phyloP scores from a whole-genome alignment of 139 green algal species.

The Auxenochlorella pyrenoidosa region DNA sequence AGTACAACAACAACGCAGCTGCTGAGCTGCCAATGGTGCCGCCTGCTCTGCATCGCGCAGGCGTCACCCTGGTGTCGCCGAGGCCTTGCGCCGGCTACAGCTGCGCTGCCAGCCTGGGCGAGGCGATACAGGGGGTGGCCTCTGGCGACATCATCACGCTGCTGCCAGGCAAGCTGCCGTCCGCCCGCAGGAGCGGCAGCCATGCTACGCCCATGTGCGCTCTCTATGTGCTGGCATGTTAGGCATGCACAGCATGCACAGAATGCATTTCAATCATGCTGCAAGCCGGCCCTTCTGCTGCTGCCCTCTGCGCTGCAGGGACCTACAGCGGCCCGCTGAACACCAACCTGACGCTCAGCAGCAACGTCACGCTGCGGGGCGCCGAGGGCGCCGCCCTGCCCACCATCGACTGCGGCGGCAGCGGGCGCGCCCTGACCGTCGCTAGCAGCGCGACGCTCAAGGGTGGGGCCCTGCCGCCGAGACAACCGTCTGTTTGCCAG shows the following conservation, averaged over 20 bases:
- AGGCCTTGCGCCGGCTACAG: background rate
- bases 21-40: background rate
- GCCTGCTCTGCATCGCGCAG: background rate
- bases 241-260: too few species aligned
- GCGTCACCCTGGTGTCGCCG: background rate
- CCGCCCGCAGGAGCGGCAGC: too few species aligned
- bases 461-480: background rate
- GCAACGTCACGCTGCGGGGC: constrained; percentile 1
- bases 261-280: too few species aligned
- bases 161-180: background rate
- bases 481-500: too few species aligned
- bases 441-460: background rate
- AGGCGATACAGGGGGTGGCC: background rate
- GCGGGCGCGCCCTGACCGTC: background rate
- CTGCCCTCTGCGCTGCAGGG: background rate
- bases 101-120: constrained; percentile 8
- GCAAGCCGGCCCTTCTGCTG: too few species aligned
- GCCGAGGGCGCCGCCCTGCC: background rate
- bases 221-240: background rate
- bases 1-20: too few species aligned
- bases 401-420: constrained; percentile 37
- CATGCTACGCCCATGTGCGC: background rate
- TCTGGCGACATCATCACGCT: background rate
- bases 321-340: constrained; percentile 23
- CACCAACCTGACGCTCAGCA: constrained; percentile 11